Evolutionary conservation across 2,329 filamentous ascomycete genomes (phyloP).

Genomic region (Pestalotiopsis sp.): DNA sequence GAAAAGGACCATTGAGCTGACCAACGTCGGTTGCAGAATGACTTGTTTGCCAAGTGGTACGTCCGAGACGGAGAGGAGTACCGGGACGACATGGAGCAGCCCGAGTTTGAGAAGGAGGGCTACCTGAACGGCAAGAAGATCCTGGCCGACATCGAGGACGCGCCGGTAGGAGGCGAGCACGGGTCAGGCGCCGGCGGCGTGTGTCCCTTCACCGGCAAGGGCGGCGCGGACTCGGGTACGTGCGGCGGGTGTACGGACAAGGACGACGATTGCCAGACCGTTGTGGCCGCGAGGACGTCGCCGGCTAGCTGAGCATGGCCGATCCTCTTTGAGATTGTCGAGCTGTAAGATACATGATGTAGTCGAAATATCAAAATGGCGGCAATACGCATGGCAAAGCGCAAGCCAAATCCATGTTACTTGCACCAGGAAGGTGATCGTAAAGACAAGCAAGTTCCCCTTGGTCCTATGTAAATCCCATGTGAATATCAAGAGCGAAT

Average conservation of each 20-base stretch:
- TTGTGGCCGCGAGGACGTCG: background rate
- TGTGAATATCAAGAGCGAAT: too few relatives aligned
- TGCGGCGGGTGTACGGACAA: constrained; percentile 6
- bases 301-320: background rate
- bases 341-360: background rate
- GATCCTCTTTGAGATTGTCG: background rate
- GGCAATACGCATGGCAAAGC: too few relatives aligned
- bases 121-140: constrained; percentile 67
- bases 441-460: too few relatives aligned
- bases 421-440: too few relatives aligned
- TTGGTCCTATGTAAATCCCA: too few relatives aligned
- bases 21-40: constrained; percentile 49
- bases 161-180: background rate
- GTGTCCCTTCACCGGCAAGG: constrained; percentile 6
- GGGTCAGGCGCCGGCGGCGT: background rate
- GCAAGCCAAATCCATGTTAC: too few relatives aligned
- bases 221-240: background rate
- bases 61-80: constrained; percentile 64
- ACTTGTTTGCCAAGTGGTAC: constrained; percentile 84
- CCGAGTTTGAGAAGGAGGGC: constrained; percentile 62
- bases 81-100: constrained; percentile 44
- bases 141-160: constrained; percentile 41
- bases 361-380: too few relatives aligned
- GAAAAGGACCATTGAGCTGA: background rate
- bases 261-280: constrained; percentile 9